phyloP scores from a whole-genome alignment of 2,329 filamentous ascomycete species.

The Cryphonectria naterciae region DNA sequence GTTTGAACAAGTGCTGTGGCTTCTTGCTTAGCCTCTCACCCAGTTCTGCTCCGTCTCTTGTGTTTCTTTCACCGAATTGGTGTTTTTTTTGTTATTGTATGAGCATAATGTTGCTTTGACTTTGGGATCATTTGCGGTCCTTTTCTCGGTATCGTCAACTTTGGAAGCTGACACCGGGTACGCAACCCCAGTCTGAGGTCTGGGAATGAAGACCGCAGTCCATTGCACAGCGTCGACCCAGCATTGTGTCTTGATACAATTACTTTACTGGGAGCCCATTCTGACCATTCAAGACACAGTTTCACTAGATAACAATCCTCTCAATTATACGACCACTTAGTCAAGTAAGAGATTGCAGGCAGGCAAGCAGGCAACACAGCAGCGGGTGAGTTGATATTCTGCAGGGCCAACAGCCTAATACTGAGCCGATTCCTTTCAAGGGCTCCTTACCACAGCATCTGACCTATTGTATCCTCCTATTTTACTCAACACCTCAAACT shows the following conservation, averaged over 20 bases:
- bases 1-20: too few relatives aligned
- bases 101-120: too few relatives aligned
- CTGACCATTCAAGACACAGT: neutral
- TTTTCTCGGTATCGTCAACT: neutral
- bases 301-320: neutral
- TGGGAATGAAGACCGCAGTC: neutral
- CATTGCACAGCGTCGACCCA: neutral
- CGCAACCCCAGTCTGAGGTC: neutral
- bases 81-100: neutral
- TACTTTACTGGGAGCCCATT: too few relatives aligned
- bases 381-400: neutral
- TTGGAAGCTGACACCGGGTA: neutral
- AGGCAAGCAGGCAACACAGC: neutral
- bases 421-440: neutral
- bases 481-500: neutral
- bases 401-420: neutral
- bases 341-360: neutral
- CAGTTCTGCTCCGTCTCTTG: too few relatives aligned
- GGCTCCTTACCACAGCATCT: neutral
- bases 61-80: neutral
- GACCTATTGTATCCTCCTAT: too few relatives aligned
- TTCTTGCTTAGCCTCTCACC: too few relatives aligned
- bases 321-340: neutral
- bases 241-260: neutral
- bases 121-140: neutral